Evolutionary conservation across 352 stramenopile genomes (phyloP), one percentile per base, ranked within the genome.

Genomic region (Phytophthora melonis): DNA sequence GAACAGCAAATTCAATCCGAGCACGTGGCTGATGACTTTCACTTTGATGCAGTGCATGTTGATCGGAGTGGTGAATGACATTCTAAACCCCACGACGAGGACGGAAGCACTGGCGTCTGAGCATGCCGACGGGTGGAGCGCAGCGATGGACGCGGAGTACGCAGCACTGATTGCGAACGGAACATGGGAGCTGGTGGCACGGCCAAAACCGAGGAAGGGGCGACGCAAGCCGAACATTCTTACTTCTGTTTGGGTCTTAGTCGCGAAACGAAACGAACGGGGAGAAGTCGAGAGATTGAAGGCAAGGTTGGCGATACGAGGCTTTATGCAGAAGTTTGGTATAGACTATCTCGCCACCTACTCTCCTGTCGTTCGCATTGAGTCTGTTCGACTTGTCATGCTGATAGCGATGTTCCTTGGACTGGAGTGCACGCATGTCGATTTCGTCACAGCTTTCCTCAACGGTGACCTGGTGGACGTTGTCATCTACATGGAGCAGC

Each of bases 401-500:
- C 36, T 65, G 0, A 30, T 65, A 19, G 64, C 64, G n/a, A 7
- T 65, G 14, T 23, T 61, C 18, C n/a, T 56, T 3, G 55, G 45
- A 1, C 11, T 64, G 1, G 32, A 64, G 1, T 58, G 19, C 23
- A 36, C 8, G 16, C 64, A 13, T 36, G 18, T 65, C 3, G 56
- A 63, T 30, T 61, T 56, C 19, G 61, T 30, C 1, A 55, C 50
- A 13, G 50, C 34, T n/a, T 60, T 61, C 25, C 36, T 68, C 9
- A 61, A 68, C 27, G 50, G 34, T 23, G 32, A 55, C 2, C 13
- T 61, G 1, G n/a, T 21, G 6, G 61, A 54, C 21, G 61, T 68
- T 11, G 25, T 54, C 14, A 70, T 71, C 18, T 71, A 65, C 56
- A 71, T 65, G 64, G 27, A 71, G 32, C 47, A 65, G 16, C 55